Evolutionary conservation across 176 grass and related monocot species (phyloP), one percentile per base, ranked within the genome.

Genomic region (Triticum timopheevii): DNA sequence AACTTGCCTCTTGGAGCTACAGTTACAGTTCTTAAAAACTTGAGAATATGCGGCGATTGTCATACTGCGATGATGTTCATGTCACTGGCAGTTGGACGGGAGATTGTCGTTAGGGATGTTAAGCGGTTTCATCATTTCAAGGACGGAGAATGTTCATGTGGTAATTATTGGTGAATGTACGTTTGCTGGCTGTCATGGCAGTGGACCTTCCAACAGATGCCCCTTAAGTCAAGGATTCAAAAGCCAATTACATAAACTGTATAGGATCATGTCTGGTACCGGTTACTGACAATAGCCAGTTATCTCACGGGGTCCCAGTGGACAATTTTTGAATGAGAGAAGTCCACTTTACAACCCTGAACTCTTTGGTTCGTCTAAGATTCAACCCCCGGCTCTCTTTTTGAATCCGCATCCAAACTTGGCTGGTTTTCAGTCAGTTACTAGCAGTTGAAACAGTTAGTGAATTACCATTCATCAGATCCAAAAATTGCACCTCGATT

Each of bases 111-210:
- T 38, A 91, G 93, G 82, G 96, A 95, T 80, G 90, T 83, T 81
- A 95, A 88, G 58, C 85, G 93, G 84, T 98, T 98, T 92, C 96
- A 98, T 72, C 96, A 98, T 91, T 98, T 95, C 73, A 92, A 91
- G 47, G 90, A 94, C 82, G 96, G 93, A 50, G 88, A 89, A 68
- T 98, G 96, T 79, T 95, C 96, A 3, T 95, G 92, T 73, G 96
- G 96, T 74, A 94, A 98, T 72, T 98, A 92, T 82, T 95, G 96
- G 96, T 98, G 79, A 94, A 84, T 79, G 47, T 80, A 39, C 6
- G 28, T 40, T 19, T 54, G 49, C 15, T 39, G 73, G 33, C 44
- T 16, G 23, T 49, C 28, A n/a, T 54, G 62, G 36, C 39, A 79
- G 30, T n/a, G 15, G 31, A 80, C 45, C 13, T 83, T 31, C 40